These are phyloP conservation scores for Ceratocystis colombiana DNA, from an alignment of 2,329 filamentous ascomycete species.

Conservation along the genomic window DNA sequence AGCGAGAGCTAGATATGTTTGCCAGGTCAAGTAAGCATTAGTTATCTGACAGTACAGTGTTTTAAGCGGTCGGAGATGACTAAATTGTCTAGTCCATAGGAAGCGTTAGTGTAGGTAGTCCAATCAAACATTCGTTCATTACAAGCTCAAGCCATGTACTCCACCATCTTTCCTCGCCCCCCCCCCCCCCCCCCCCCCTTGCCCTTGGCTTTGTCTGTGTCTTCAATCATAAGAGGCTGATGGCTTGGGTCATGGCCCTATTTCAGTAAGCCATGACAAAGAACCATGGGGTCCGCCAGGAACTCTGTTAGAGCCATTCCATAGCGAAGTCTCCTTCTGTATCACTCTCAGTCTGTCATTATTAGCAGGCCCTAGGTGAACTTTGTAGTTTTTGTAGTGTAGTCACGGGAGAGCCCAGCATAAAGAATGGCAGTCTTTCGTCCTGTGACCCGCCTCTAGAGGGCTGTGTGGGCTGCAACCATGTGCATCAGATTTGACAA, in stretches of 20 bases:
- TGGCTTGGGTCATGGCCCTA: constrained; percentile 32
- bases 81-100: too few relatives aligned
- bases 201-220: constrained; percentile 24
- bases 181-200: constrained; percentile 28
- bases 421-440: too few relatives aligned
- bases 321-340: constrained; percentile 38
- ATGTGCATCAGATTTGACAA: too few relatives aligned
- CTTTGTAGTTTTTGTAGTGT: constrained; percentile 31
- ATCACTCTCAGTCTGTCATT: constrained; percentile 39
- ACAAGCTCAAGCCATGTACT: background rate
- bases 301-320: constrained; percentile 36
- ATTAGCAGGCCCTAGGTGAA: constrained; percentile 30
- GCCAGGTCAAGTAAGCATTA: background rate
- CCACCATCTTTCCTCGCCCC: constrained; percentile 22
- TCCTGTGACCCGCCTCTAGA: too few relatives aligned
- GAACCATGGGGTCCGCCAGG: constrained; percentile 39
- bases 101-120: too few relatives aligned
- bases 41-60: background rate
- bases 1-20: constrained; percentile 30
- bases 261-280: constrained; percentile 34
- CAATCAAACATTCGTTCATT: background rate
- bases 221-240: constrained; percentile 29
- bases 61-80: too few relatives aligned
- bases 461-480: too few relatives aligned
- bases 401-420: too few relatives aligned